These are phyloP conservation scores for Aurantiochytrium sp. DNA, from an alignment of 108 stramenopile species.

Conservation along the genomic window DNA sequence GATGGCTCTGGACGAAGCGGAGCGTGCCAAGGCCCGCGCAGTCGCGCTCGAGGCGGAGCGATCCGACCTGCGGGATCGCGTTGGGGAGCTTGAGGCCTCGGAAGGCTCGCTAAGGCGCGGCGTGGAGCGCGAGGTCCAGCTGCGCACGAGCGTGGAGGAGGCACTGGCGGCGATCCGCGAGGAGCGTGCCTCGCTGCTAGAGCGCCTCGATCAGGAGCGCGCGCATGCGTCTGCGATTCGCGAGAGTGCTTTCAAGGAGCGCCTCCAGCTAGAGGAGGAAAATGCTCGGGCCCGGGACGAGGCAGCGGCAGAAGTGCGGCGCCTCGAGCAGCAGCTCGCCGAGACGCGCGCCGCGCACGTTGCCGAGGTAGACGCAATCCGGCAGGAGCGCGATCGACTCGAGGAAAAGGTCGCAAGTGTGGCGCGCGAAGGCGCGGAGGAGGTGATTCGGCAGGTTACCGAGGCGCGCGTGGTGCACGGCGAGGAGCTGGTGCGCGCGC, in stretches of 20 bases:
- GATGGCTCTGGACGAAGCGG: neutral
- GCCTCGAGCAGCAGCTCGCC: neutral
- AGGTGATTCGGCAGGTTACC: neutral
- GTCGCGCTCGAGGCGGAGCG: neutral
- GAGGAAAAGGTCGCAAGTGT: neutral
- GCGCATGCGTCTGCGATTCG: neutral
- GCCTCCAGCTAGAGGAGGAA: neutral
- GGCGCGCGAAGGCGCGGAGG: neutral
- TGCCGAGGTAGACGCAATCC: neutral
- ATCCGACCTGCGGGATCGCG: neutral
- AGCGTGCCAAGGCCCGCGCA: neutral
- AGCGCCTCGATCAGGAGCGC: neutral
- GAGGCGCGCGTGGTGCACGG: neutral
- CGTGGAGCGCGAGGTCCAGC: neutral
- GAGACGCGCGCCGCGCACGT: neutral
- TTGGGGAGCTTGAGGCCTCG: neutral
- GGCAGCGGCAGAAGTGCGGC: neutral
- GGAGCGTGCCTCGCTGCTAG: neutral
- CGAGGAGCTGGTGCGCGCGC: neutral
- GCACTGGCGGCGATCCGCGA: neutral
- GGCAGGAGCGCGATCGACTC: neutral
- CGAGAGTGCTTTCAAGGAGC: neutral
- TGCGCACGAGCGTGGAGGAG: neutral
- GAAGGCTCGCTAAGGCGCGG: neutral
- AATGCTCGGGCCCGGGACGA: neutral